Conservation (phyloP, 192 early-diverging fungal genomes). For the Pilaira anomala region DNA sequence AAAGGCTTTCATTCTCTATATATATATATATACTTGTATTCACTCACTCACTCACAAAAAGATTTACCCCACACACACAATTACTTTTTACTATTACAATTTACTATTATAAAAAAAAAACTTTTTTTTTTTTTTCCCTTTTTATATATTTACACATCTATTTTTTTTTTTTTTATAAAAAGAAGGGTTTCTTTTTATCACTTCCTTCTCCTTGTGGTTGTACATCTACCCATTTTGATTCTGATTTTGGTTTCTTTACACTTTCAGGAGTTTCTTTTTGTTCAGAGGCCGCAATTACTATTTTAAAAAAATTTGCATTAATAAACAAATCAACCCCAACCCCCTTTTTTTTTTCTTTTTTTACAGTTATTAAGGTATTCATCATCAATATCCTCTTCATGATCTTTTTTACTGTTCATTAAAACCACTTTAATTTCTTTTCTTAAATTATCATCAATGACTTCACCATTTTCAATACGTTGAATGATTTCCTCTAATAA, state of each 20-base stretch:
- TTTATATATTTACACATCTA: too few relatives aligned
- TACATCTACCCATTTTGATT: constrained; percentile 9
- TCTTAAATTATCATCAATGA: constrained; percentile 12
- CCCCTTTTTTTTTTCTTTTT: neutral
- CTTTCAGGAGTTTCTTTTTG: neutral
- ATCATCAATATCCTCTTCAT: constrained; percentile 30
- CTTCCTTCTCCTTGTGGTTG: neutral
- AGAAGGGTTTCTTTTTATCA: constrained; percentile 11
- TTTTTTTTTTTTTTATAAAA: constrained; percentile 6
- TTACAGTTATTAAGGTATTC: constrained; percentile 38
- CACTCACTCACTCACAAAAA: too few relatives aligned
- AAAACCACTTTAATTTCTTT: constrained; percentile 30
- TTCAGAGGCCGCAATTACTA: constrained; percentile 12
- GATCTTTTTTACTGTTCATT: constrained; percentile 13
- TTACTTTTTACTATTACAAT: too few relatives aligned
- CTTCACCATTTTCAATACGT: constrained; percentile 27
- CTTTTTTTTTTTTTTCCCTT: too few relatives aligned
- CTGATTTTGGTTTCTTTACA: neutral
- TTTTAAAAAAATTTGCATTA: too few relatives aligned
- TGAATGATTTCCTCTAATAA: constrained; percentile 27
- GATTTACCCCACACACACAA: too few relatives aligned
- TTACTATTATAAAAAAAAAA: too few relatives aligned
- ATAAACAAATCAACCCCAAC: too few relatives aligned
- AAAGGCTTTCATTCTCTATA: too few relatives aligned
- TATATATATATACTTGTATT: too few relatives aligned